These are phyloP conservation scores for Batkoa obscura DNA, from an alignment of 371 early-diverging fungal species.

Conservation along the genomic window DNA sequence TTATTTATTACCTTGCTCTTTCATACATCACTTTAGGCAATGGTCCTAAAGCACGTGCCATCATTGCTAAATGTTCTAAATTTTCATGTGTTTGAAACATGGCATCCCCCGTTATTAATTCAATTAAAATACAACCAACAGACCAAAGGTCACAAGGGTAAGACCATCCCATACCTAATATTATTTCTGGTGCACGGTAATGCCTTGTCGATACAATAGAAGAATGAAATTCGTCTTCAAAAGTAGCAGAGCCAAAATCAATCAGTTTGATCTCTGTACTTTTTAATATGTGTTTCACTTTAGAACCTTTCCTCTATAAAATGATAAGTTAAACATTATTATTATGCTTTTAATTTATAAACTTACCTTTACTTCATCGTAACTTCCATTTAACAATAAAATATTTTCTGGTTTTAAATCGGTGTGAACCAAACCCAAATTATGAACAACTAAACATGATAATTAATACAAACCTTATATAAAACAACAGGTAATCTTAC, in stretches of 20 bases:
- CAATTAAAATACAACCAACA: conserved; percentile 86
- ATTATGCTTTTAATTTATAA: conserved; percentile 5
- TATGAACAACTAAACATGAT: conserved; percentile 45
- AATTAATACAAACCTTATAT: too few species aligned
- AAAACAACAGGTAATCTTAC: conserved; percentile 17
- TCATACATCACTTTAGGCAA: conserved; percentile 20
- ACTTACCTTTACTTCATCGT: background rate
- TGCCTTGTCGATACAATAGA: conserved; percentile 80
- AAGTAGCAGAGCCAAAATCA: conserved; percentile 89
- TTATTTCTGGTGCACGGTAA: conserved; percentile 94
- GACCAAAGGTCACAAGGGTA: conserved; percentile 97
- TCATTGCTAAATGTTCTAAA: conserved; percentile 51
- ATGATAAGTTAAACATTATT: background rate
- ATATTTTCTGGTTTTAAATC: conserved; percentile 90
- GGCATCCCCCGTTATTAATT: conserved; percentile 85
- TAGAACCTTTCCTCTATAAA: background rate
- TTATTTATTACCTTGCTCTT: conserved; percentile 22
- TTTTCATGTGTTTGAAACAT: conserved; percentile 86
- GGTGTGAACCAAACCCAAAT: conserved; percentile 64
- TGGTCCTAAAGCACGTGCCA: conserved; percentile 39
- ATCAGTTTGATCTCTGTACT: conserved; percentile 71
- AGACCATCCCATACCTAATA: conserved; percentile 82
- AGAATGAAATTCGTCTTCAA: conserved; percentile 80
- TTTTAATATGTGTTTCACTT: conserved; percentile 30
- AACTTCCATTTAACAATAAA: conserved; percentile 24